A percentile compares a stretch with the other conserved stretches of the same genome.
Evolutionary conservation across 768 basidiomycete species (phyloP).

Genomic region (Boletus edulis): DNA sequence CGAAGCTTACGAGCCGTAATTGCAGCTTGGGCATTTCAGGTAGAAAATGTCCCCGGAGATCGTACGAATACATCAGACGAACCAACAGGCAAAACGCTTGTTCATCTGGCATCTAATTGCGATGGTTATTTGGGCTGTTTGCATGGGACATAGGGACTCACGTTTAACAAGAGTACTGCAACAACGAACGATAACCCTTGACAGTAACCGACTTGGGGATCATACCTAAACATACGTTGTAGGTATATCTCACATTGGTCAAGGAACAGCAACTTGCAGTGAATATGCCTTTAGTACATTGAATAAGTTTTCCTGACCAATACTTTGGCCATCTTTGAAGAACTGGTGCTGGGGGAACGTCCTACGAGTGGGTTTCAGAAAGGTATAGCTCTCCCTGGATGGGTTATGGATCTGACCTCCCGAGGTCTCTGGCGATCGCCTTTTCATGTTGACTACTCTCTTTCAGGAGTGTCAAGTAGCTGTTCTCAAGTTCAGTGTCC

Average conservation of each 20-base stretch:
- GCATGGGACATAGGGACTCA: constrained; percentile 35
- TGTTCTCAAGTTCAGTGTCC: constrained; percentile 77
- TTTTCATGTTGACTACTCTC: constrained; percentile 89
- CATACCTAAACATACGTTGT: constrained; percentile 53
- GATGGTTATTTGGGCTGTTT: background rate
- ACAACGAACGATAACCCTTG: constrained; percentile 97
- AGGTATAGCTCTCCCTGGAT: background rate
- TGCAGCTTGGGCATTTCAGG: constrained; percentile 99
- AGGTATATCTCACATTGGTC: background rate
- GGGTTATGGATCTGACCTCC: constrained; percentile 47
- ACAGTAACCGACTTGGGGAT: constrained; percentile 94
- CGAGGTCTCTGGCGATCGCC: constrained; percentile 89
- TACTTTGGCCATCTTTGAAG: constrained; percentile 91
- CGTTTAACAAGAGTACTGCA: constrained; percentile 89
- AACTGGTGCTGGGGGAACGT: constrained; percentile 98
- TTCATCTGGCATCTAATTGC: constrained; percentile 93
- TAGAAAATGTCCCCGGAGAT: constrained; percentile 94
- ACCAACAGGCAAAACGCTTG: constrained; percentile 97
- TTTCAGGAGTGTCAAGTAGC: constrained; percentile 80
- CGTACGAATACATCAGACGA: constrained; percentile 94
- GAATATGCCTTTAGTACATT: constrained; percentile 98
- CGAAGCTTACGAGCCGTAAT: constrained; percentile 68
- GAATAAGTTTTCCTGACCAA: constrained; percentile 96
- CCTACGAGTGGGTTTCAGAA: constrained; percentile 37
- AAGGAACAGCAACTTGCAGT: constrained; percentile 49